Evolutionary conservation across 139 green algal species (phyloP).

Genomic region (Spirogloea muscicola): DNA sequence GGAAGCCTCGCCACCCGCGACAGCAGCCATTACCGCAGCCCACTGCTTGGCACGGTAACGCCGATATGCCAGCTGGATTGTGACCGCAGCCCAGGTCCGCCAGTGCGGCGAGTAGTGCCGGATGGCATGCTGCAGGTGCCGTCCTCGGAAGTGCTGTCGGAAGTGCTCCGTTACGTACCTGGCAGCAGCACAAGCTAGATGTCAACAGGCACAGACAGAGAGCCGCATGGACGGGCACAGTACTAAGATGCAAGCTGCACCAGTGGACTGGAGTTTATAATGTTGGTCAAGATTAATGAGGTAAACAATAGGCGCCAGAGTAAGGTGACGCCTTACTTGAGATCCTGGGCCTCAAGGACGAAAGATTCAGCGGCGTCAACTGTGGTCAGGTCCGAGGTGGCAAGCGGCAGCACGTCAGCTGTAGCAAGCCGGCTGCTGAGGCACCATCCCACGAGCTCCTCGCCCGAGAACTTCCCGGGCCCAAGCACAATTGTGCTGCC

Average conservation of each 20-base stretch:
- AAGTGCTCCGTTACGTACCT: slow-evolving; percentile 9
- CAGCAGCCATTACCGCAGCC: too few relatives aligned
- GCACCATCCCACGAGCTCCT: slow-evolving; percentile 25
- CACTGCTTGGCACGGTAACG: neutral
- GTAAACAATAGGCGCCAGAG: too few relatives aligned
- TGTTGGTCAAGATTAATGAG: too few relatives aligned
- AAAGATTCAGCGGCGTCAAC: slow-evolving; percentile 5
- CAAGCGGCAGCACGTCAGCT: neutral
- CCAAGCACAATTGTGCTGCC: too few relatives aligned
- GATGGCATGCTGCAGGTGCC: slow-evolving; percentile 2
- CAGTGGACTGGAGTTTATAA: too few relatives aligned
- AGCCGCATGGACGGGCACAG: too few relatives aligned
- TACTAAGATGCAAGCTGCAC: too few relatives aligned
- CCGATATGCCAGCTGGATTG: slow-evolving; percentile 21
- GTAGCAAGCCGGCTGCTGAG: neutral
- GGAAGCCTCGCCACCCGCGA: too few relatives aligned
- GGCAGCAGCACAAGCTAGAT: too few relatives aligned
- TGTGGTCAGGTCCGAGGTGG: slow-evolving; percentile 7
- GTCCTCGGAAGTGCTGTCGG: neutral
- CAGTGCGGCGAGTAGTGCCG: slow-evolving; percentile 31
- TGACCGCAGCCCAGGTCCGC: slow-evolving; percentile 27
- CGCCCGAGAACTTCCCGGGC: slow-evolving; percentile 14
- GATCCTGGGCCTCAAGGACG: slow-evolving; percentile 3
- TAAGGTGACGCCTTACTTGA: slow-evolving; percentile 10
- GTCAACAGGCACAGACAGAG: too few relatives aligned